Conservation (phyloP, 75 land plant species). For the Cunninghamia lanceolata region DNA sequence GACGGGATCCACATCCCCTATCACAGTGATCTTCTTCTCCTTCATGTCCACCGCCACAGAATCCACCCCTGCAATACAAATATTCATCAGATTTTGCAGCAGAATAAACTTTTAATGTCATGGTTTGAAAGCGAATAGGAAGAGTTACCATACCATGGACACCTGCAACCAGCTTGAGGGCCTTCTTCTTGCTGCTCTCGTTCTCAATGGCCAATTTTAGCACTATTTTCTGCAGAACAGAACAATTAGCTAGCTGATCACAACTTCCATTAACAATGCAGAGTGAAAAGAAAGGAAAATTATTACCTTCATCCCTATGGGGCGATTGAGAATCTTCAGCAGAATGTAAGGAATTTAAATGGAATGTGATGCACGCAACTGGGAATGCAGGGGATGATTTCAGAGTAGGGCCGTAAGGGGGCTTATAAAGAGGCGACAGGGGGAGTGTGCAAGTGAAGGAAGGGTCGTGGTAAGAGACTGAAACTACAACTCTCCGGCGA, state of each 20-base stretch:
- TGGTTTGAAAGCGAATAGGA: neutral
- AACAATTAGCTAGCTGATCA: neutral
- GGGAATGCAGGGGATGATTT: too few relatives aligned
- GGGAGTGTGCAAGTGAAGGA: too few relatives aligned
- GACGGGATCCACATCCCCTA: slow-evolving; percentile 51
- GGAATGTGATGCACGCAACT: too few relatives aligned
- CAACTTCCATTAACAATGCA: neutral
- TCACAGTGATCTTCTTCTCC: slow-evolving; percentile 46
- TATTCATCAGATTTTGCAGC: too few relatives aligned
- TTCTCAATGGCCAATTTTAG: neutral
- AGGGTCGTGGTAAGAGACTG: too few relatives aligned
- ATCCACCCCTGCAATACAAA: too few relatives aligned
- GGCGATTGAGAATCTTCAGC: too few relatives aligned
- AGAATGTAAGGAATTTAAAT: too few relatives aligned
- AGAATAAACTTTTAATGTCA: neutral
- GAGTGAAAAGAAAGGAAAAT: neutral
- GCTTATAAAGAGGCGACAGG: too few relatives aligned
- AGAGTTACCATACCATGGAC: neutral
- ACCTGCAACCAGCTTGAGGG: neutral
- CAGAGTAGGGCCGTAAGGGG: too few relatives aligned
- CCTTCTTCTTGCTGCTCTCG: neutral
- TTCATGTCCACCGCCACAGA: slow-evolving; percentile 39
- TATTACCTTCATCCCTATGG: too few relatives aligned
- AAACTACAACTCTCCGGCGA: too few relatives aligned
- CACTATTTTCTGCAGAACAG: neutral